These are phyloP conservation scores for Nemania abortiva DNA, from an alignment of 2,329 filamentous ascomycete genomes.

Conservation along the genomic window DNA sequence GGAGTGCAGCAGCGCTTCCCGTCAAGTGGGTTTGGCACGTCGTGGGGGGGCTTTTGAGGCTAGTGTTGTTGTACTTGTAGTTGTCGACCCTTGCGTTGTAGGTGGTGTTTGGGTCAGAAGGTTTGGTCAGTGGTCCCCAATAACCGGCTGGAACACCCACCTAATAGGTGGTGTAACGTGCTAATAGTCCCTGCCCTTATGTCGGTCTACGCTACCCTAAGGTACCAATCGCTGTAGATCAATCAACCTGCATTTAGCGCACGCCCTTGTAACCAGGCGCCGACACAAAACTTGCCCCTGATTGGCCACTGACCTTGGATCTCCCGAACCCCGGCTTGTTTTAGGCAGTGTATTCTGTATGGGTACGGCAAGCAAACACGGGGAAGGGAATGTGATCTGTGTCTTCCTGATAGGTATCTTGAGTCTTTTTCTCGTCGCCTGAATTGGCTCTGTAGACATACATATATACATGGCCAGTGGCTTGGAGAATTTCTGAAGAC, in stretches of 20 bases:
- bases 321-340: constrained; percentile 7
- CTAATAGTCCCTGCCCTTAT: background rate
- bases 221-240: constrained; percentile 32
- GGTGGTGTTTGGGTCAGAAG: constrained; percentile 8
- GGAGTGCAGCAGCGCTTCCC: constrained; percentile 23
- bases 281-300: constrained; percentile 17
- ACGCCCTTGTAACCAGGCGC: constrained; percentile 33
- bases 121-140: background rate
- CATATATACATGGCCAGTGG: background rate
- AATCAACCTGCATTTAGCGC: constrained; percentile 43
- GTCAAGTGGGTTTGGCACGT: constrained; percentile 33
- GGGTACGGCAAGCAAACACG: constrained; percentile 2
- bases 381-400: constrained; percentile 10
- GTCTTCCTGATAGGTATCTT: background rate
- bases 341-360: background rate
- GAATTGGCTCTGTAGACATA: background rate
- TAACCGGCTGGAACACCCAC: background rate
- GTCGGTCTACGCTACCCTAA: background rate
- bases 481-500: background rate
- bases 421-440: background rate
- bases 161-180: background rate
- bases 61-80: constrained; percentile 1
- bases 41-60: constrained; percentile 30
- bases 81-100: background rate
- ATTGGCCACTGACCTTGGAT: constrained; percentile 41